phyloP scores from a whole-genome alignment of 2,329 filamentous ascomycete genomes.

The Colletotrichum shisoi region DNA sequence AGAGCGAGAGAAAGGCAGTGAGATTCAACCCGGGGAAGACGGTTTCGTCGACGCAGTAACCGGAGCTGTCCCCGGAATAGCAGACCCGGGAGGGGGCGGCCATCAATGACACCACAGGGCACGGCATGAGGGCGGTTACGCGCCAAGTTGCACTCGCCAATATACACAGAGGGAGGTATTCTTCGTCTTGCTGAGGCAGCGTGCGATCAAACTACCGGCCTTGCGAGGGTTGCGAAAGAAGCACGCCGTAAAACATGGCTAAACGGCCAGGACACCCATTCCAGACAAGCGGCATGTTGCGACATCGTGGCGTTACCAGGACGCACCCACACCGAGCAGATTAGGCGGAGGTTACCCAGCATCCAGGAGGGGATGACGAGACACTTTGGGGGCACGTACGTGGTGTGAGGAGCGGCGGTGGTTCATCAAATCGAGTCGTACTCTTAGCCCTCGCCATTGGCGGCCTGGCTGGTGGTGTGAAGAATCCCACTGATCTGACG shows the following conservation, averaged over 20 bases:
- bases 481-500: constrained; percentile 12
- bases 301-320: not conserved
- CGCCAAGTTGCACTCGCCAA: not conserved
- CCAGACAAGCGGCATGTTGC: not conserved
- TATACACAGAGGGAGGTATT: not conserved
- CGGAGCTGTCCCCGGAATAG: not conserved
- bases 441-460: not conserved
- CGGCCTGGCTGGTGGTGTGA: constrained; percentile 27
- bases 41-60: not conserved
- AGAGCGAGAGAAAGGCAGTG: not conserved
- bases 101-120: not conserved
- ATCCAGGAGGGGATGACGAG: not conserved
- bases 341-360: not conserved
- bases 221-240: constrained; percentile 1
- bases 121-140: not conserved
- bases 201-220: not conserved
- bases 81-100: not conserved
- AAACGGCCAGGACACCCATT: not conserved
- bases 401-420: not conserved
- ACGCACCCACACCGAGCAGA: not conserved
- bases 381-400: not conserved
- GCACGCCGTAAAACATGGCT: not conserved
- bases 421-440: not conserved
- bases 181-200: not conserved
- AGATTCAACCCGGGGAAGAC: not conserved